These are phyloP conservation scores for Lonicera japonica DNA, from an alignment of 129 eudicot species.

Conservation along the genomic window DNA sequence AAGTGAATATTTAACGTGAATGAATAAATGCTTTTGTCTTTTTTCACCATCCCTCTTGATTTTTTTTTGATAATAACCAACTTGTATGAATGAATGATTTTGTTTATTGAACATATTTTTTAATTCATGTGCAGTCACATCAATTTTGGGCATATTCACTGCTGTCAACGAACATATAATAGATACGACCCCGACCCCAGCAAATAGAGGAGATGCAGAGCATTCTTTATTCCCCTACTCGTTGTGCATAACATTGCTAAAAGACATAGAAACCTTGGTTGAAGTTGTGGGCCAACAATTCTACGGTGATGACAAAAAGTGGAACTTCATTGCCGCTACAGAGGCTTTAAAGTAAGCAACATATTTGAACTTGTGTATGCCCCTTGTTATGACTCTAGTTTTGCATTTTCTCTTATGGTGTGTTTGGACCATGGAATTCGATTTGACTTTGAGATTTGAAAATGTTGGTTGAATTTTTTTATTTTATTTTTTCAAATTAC, in stretches of 20 bases:
- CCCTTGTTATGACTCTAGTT: no score
- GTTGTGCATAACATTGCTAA: constrained; percentile 63
- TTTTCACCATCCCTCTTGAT: no score
- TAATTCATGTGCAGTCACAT: constrained; percentile 61
- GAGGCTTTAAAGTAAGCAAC: constrained; percentile 74
- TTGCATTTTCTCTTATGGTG: not conserved
- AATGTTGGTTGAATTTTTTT: no score
- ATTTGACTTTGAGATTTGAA: not conserved
- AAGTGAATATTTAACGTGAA: not conserved
- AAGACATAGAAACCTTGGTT: constrained; percentile 83
- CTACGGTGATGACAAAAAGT: constrained; percentile 77
- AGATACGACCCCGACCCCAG: constrained; percentile 52
- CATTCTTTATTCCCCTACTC: constrained; percentile 66
- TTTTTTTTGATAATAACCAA: no score
- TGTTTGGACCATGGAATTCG: not conserved
- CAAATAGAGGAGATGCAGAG: constrained; percentile 19
- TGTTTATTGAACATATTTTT: not conserved
- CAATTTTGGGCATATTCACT: constrained; percentile 76
- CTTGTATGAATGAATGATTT: not conserved
- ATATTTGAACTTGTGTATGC: constrained; percentile 12
- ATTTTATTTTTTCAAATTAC: no score
- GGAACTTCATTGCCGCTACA: constrained; percentile 74
- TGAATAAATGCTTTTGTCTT: no score
- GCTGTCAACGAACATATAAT: constrained; percentile 86
- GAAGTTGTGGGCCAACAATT: constrained; percentile 84